These are phyloP conservation scores for Leucocoprinus birnbaumii DNA, from an alignment of 768 basidiomycete genomes.

Conservation along the genomic window DNA sequence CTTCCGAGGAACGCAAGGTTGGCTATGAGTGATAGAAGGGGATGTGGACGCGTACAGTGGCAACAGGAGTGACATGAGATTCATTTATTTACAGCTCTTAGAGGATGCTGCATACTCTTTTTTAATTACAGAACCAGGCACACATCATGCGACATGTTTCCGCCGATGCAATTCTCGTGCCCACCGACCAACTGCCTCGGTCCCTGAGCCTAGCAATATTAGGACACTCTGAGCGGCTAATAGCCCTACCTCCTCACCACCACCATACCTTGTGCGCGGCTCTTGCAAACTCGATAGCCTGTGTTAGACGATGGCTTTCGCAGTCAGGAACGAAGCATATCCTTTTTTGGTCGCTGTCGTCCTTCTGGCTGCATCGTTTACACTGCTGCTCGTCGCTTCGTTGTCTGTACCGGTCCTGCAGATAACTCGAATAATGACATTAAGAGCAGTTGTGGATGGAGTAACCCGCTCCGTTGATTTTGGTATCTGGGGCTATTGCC, in stretches of 20 bases:
- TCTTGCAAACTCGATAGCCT: background rate
- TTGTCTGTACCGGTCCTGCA: background rate
- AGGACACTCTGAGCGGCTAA: background rate
- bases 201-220: background rate
- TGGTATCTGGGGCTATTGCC: constrained; percentile 11
- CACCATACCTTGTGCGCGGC: background rate
- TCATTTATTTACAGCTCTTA: too few species aligned
- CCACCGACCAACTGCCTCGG: too few species aligned
- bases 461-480: background rate
- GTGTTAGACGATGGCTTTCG: background rate
- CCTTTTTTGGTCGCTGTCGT: background rate
- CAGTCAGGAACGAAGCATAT: background rate
- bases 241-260: background rate
- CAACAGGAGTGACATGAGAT: too few species aligned
- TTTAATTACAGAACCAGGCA: too few species aligned
- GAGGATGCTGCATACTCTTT: too few species aligned
- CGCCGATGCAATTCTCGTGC: too few species aligned
- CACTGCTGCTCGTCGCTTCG: background rate
- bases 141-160: too few species aligned
- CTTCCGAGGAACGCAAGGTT: too few species aligned
- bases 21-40: too few species aligned
- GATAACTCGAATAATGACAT: background rate
- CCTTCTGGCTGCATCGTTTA: background rate
- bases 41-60: too few species aligned
- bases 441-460: constrained; percentile 3